Base-by-base conservation (phyloP, 2,329 filamentous ascomycete species). In the Pseudonectria foliicola region DNA sequence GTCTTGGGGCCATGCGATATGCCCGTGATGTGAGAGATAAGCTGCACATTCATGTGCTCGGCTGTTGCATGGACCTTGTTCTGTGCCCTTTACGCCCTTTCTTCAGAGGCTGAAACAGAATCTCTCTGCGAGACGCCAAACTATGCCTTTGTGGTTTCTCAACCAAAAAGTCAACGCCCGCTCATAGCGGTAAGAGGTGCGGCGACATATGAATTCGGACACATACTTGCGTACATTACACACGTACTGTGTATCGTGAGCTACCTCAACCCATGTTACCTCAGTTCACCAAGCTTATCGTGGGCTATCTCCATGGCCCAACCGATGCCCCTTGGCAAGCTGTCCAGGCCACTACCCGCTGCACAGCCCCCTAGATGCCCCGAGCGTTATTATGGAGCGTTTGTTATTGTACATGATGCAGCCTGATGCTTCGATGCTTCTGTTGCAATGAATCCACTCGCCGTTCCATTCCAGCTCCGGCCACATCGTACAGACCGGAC, bases 321-420 rank as follows among this genome's bases (percentile, higher is more conserved):
- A 21, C 18, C 18, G 8, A 21, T 21, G 5, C 18, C 5, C 5
- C 18, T 21, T 21, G 18, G 18, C 18, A 6, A 5, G 5, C 35
- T 48, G 49, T 34, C 45, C 42, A 42, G 35, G 27, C 30, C 37
- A 38, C 39, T 51, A 45, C 45, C 48, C 42, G 44, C 40, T 54
- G 51, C 49, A 54, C 51, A 54, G 51, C 51, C 51, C 43, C 49
- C 40, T 25, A 45, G 44, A 46, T 51, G 42, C 39, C 46, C 40
- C 46, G 46, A 52, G 44, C 40, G 45, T 48, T 45, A 41, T 31
- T 35, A 39, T 39, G 41, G 45, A 41, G 38, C 35, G 18, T 5
- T 8, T 45, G 39, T 40, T 47, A 37, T 39, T 39, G 34, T 43
- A 27, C 34, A 38, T 37, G 44, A 48, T 45, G 43, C 43, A 46